Conservation (phyloP, 2,329 filamentous ascomycete genomes). For the Zymoseptoria ardabiliae region DNA sequence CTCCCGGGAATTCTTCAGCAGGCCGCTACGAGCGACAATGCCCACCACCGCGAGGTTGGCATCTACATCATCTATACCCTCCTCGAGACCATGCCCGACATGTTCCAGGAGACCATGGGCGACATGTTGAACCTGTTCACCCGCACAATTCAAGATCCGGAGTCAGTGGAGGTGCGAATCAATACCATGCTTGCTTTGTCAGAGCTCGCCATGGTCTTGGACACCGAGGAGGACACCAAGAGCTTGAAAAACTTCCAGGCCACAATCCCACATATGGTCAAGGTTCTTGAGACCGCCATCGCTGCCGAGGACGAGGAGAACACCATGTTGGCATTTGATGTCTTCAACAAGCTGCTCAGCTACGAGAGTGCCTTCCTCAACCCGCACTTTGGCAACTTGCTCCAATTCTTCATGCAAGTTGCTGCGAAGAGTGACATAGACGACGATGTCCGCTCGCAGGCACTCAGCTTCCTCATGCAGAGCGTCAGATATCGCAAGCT, state of each 20-base stretch:
- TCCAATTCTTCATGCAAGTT: constrained; percentile 90
- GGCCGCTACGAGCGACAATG: constrained; percentile 66
- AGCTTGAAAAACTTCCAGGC: constrained; percentile 68
- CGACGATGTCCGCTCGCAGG: constrained; percentile 81
- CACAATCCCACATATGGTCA: constrained; percentile 80
- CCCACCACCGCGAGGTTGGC: constrained; percentile 78
- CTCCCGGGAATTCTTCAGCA: constrained; percentile 72
- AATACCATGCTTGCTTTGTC: constrained; percentile 90
- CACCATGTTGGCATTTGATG: constrained; percentile 85
- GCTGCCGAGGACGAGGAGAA: constrained; percentile 70
- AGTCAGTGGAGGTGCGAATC: constrained; percentile 86
- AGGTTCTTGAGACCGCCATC: constrained; percentile 77
- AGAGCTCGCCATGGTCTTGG: constrained; percentile 77
- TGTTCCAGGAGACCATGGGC: constrained; percentile 72
- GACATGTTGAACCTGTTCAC: constrained; percentile 77
- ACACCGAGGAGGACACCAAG: constrained; percentile 74
- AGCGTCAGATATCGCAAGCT: constrained; percentile 85
- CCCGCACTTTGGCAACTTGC: constrained; percentile 78
- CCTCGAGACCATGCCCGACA: constrained; percentile 77
- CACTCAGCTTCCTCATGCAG: constrained; percentile 89
- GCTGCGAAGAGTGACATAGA: constrained; percentile 67
- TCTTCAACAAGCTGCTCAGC: constrained; percentile 89
- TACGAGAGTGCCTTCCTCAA: constrained; percentile 81
- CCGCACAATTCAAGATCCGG: constrained; percentile 80
- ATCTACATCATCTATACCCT: constrained; percentile 91